These are phyloP conservation scores for Trametes villosa DNA, from an alignment of 768 basidiomycete species.

Conservation along the genomic window DNA sequence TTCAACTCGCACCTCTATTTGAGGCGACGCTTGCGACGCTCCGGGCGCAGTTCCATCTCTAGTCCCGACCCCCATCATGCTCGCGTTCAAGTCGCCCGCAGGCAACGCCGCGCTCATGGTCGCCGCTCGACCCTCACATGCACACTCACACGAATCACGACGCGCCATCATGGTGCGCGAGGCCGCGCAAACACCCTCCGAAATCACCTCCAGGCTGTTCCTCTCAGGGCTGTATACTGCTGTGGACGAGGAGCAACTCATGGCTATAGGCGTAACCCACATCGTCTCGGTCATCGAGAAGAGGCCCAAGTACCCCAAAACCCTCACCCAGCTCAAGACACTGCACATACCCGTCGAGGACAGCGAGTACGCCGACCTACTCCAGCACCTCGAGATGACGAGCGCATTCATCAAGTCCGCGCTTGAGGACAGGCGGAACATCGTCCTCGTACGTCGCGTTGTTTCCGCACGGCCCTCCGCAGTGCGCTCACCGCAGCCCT, in stretches of 20 bases:
- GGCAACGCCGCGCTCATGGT: conserved; percentile 10
- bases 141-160: not conserved
- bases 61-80: conserved; percentile 18
- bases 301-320: conserved; percentile 47
- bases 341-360: conserved; percentile 61
- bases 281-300: conserved; percentile 67
- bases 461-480: conserved; percentile 1
- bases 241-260: conserved; percentile 49
- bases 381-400: conserved; percentile 50
- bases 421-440: conserved; percentile 46
- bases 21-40: not conserved
- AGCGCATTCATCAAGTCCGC: conserved; percentile 58
- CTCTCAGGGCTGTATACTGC: conserved; percentile 67
- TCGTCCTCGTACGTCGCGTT: conserved; percentile 53
- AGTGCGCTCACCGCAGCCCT: not conserved
- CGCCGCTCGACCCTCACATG: not conserved
- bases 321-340: conserved; percentile 40
- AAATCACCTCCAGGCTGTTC: conserved; percentile 56
- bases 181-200: conserved; percentile 25
- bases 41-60: conserved; percentile 4
- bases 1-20: conserved; percentile 7
- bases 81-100: conserved; percentile 20
- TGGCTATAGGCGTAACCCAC: conserved; percentile 70
- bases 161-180: conserved; percentile 6
- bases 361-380: conserved; percentile 44